These are phyloP conservation scores for Alloascoidea hylecoeti DNA, from an alignment of 805 yeast genomes.

Conservation along the genomic window DNA sequence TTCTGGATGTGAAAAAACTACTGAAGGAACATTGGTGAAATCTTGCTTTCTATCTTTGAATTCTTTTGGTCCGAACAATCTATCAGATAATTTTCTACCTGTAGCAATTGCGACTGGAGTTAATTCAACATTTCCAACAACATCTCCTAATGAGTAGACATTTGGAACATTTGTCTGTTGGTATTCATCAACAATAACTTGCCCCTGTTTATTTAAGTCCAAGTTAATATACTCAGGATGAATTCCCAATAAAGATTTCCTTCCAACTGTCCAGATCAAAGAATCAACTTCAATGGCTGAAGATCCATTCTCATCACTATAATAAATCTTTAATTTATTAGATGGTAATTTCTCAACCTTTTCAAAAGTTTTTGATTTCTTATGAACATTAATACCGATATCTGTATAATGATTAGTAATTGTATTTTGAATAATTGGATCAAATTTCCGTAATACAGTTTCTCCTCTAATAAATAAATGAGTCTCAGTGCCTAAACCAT, in stretches of 20 bases:
- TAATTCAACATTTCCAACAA: conserved; percentile 81
- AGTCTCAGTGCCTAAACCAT: conserved; percentile 75
- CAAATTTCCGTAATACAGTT: conserved; percentile 80
- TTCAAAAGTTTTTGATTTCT: conserved; percentile 35
- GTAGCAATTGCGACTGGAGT: conserved; percentile 99
- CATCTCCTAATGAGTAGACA: conserved; percentile 86
- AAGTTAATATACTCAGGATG: conserved; percentile 71
- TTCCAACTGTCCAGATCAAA: conserved; percentile 89
- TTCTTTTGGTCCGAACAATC: conserved; percentile 72
- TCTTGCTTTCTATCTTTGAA: conserved; percentile 72
- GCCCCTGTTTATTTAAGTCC: conserved; percentile 40
- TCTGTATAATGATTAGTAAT: conserved; percentile 71
- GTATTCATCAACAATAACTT: conserved; percentile 72
- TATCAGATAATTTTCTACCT: conserved; percentile 85
- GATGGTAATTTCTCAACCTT: conserved; percentile 22
- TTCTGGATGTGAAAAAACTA: conserved; percentile 96
- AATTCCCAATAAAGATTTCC: conserved; percentile 61
- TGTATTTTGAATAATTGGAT: conserved; percentile 62
- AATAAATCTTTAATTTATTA: conserved; percentile 37
- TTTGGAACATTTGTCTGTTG: conserved; percentile 65
- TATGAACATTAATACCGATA: conserved; percentile 73
- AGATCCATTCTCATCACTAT: conserved; percentile 22
- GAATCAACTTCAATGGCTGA: conserved; percentile 52
- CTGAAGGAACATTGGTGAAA: conserved; percentile 81
- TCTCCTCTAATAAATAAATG: conserved; percentile 86